These are phyloP conservation scores for Penicillium sp. DNA, from an alignment of 2,329 filamentous ascomycete species.

Conservation along the genomic window DNA sequence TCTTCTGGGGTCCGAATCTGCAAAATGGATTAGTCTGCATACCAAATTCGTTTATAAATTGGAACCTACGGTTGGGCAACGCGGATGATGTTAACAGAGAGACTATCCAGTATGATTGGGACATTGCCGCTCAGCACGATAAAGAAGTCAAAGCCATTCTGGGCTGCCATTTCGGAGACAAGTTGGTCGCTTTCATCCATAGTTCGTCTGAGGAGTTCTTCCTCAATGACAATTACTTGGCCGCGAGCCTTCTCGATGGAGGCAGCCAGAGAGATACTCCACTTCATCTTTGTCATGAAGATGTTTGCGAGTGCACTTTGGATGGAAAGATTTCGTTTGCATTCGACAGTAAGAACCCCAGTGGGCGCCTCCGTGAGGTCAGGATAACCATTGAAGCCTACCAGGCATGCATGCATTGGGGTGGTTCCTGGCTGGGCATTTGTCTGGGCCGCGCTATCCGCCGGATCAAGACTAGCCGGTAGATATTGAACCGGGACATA, in stretches of 20 bases:
- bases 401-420: constrained; percentile 23
- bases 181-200: constrained; percentile 4
- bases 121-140: constrained; percentile 22
- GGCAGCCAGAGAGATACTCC: constrained; percentile 28
- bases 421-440: not conserved
- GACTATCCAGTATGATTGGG: not conserved
- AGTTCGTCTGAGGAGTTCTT: constrained; percentile 18
- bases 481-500: constrained; percentile 24
- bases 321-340: constrained; percentile 30
- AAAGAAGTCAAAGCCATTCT: constrained; percentile 15
- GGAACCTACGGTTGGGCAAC: constrained; percentile 29
- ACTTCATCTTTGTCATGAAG: constrained; percentile 23
- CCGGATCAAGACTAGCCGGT: not conserved
- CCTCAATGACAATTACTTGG: constrained; percentile 30
- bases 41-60: too few species aligned
- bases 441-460: not conserved
- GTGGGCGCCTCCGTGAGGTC: constrained; percentile 21
- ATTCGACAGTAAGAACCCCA: constrained; percentile 24
- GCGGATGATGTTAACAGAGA: constrained; percentile 20
- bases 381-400: constrained; percentile 27
- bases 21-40: not conserved
- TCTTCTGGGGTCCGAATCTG: constrained; percentile 30
- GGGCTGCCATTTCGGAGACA: constrained; percentile 1
- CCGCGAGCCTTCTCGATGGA: constrained; percentile 19
- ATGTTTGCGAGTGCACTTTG: constrained; percentile 27